These are phyloP conservation scores for Onygenales sp. DNA, from an alignment of 2,329 filamentous ascomycete genomes.

Conservation along the genomic window DNA sequence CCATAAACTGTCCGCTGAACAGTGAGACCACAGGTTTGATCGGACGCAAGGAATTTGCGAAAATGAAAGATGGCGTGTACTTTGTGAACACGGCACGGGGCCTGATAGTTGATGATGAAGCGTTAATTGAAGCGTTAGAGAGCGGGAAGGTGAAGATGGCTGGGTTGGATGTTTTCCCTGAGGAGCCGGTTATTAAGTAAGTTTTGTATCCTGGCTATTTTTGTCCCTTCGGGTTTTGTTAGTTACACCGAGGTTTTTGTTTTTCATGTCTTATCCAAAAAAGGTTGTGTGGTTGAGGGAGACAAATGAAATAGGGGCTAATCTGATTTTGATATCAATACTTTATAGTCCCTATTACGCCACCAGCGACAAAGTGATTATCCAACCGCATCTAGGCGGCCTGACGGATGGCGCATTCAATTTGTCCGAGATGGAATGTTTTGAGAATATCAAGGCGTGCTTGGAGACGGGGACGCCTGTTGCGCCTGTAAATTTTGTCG, in stretches of 20 bases:
- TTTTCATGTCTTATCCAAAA: no score
- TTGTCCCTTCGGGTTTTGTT: not conserved
- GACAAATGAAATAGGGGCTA: no score
- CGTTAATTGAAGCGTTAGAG: constrained; percentile 39
- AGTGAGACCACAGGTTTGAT: constrained; percentile 33
- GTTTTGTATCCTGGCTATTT: not conserved
- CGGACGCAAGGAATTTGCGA: constrained; percentile 28
- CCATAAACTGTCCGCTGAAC: constrained; percentile 41
- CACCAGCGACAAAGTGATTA: constrained; percentile 31
- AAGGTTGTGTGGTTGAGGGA: no score
- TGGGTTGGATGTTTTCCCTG: constrained; percentile 40
- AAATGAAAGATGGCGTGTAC: constrained; percentile 40
- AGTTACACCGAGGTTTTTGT: no score
- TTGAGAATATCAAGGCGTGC: constrained; percentile 37
- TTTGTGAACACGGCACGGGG: constrained; percentile 46
- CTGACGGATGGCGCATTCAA: constrained; percentile 36
- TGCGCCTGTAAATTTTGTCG: constrained; percentile 25
- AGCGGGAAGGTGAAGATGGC: constrained; percentile 38
- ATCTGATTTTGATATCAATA: no score
- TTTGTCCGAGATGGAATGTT: constrained; percentile 37
- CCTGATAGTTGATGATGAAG: constrained; percentile 40
- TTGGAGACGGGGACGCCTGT: constrained; percentile 31
- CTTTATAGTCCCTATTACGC: constrained; percentile 28
- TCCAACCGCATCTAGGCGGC: constrained; percentile 39
- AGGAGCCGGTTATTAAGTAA: constrained; percentile 32